phyloP scores from a whole-genome alignment of 176 grass and related monocot genomes.

The Chrysopogon serrulatus region DNA sequence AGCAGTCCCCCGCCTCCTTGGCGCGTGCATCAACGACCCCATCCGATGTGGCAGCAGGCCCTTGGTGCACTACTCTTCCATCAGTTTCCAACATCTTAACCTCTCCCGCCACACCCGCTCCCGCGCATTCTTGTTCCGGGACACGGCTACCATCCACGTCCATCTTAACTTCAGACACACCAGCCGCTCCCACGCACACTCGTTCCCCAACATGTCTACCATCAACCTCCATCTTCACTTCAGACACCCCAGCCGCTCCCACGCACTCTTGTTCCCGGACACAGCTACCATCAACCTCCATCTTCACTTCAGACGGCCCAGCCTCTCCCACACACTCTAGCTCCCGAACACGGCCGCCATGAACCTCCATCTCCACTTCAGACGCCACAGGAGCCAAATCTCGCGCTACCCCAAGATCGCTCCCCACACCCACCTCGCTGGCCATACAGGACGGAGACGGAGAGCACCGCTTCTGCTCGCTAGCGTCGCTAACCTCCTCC shows the following conservation, averaged over 20 bases:
- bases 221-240: background rate
- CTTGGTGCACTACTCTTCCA: background rate
- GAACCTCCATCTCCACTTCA: background rate
- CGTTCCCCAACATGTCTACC: background rate
- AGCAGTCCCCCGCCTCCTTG: constrained; percentile 18
- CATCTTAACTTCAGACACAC: background rate
- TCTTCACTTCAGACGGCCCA: background rate
- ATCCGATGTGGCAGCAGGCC: background rate
- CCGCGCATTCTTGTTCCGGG: background rate
- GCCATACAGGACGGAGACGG: background rate
- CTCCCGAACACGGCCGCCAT: background rate
- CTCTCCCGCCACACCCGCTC: background rate
- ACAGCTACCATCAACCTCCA: background rate
- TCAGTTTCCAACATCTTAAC: background rate
- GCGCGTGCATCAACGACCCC: background rate
- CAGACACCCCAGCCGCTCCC: background rate
- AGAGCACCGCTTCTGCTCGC: background rate
- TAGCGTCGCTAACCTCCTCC: background rate
- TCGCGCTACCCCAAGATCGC: background rate
- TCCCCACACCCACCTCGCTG: background rate
- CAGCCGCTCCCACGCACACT: background rate
- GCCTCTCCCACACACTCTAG: background rate
- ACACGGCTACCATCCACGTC: background rate
- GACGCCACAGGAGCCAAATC: background rate
- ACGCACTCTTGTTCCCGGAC: background rate